phyloP scores from a whole-genome alignment of 1,284 basidiomycete species.

The Neotropicomus parvogracilis region DNA sequence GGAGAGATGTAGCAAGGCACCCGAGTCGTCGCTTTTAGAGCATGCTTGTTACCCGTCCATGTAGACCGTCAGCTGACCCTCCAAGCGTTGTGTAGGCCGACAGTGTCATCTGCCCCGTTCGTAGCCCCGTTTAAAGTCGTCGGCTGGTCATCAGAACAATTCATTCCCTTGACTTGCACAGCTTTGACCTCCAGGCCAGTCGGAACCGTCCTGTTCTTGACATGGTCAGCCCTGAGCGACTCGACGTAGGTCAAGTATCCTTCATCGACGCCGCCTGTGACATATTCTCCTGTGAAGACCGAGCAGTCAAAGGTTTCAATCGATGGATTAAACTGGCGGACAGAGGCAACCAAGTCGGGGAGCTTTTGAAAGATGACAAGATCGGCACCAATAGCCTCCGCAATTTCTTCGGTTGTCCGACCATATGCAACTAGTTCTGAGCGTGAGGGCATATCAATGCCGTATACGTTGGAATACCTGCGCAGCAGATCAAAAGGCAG shows the following conservation, averaged over 20 bases:
- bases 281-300: slow-evolving; percentile 96
- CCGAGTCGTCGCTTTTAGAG: neutral
- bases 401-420: slow-evolving; percentile 75
- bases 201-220: slow-evolving; percentile 47
- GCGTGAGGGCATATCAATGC: slow-evolving; percentile 99
- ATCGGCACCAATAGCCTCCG: slow-evolving; percentile 88
- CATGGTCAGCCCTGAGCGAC: slow-evolving; percentile 79
- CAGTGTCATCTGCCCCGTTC: slow-evolving; percentile 67
- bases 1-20: neutral
- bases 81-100: slow-evolving; percentile 75
- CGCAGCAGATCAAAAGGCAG: slow-evolving; percentile 3
- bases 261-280: slow-evolving; percentile 94
- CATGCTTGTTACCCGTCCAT: slow-evolving; percentile 3
- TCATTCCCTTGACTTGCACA: slow-evolving; percentile 38
- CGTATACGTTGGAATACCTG: slow-evolving; percentile 94
- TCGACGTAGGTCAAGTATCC: slow-evolving; percentile 80
- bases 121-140: slow-evolving; percentile 38
- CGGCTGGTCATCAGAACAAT: slow-evolving; percentile 23
- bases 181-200: slow-evolving; percentile 30
- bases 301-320: slow-evolving; percentile 92
- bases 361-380: slow-evolving; percentile 98
- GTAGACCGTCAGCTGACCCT: slow-evolving; percentile 33
- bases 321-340: slow-evolving; percentile 79
- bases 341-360: slow-evolving; percentile 84
- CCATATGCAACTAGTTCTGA: slow-evolving; percentile 90